These are phyloP conservation scores for Ogataea glucozyma DNA, from an alignment of 805 yeast genomes.

Conservation along the genomic window DNA sequence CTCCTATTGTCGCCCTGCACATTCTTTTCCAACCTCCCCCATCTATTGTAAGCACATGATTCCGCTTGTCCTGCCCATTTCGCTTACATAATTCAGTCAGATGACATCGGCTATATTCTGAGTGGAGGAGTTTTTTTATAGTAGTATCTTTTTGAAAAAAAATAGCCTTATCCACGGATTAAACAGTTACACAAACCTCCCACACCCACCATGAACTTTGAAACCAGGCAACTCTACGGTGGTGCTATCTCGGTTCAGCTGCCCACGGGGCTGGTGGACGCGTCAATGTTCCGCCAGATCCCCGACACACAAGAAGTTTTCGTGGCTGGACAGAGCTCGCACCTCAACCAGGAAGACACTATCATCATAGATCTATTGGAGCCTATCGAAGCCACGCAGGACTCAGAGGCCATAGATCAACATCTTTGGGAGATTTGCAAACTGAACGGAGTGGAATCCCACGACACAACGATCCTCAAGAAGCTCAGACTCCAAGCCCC, in stretches of 20 bases:
- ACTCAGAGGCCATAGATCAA: slow-evolving; percentile 43
- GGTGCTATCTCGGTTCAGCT: slow-evolving; percentile 70
- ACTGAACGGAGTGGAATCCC: slow-evolving; percentile 37
- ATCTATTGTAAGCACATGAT: no score
- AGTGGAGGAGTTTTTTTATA: no score
- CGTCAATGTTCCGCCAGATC: slow-evolving; percentile 72
- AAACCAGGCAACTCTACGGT: slow-evolving; percentile 59
- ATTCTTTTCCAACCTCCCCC: no score
- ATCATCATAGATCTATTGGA: slow-evolving; percentile 68
- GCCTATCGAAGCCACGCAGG: slow-evolving; percentile 39
- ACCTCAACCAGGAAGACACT: slow-evolving; percentile 48
- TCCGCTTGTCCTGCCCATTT: no score
- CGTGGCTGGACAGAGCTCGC: slow-evolving; percentile 38
- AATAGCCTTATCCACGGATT: no score
- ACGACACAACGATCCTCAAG: slow-evolving; percentile 11
- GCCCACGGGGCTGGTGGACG: slow-evolving; percentile 70
- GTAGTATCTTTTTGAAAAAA: no score
- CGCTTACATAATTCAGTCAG: no score
- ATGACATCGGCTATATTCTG: no score
- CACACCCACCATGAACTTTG: slow-evolving; percentile 16
- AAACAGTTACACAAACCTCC: no score
- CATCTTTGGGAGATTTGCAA: slow-evolving; percentile 59
- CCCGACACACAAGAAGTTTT: slow-evolving; percentile 96
- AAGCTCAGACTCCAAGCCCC: slow-evolving; percentile 8
- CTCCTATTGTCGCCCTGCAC: no score